These are phyloP conservation scores for Blumeria graminis DNA, from an alignment of 2,329 filamentous ascomycete species.

Conservation along the genomic window DNA sequence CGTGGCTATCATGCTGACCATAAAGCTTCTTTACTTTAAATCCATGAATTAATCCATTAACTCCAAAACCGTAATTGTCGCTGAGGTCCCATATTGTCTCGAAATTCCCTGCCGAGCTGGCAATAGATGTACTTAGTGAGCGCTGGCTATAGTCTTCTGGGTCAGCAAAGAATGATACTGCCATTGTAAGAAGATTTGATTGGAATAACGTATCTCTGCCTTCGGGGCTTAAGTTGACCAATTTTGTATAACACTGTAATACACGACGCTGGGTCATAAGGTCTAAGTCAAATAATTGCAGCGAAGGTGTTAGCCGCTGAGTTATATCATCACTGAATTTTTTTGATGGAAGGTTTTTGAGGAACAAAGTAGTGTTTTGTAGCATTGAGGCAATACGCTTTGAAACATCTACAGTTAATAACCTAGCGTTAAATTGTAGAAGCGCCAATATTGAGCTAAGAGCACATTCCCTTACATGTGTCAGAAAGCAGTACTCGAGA, in stretches of 20 bases:
- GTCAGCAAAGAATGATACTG: constrained; percentile 79
- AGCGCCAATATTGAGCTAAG: constrained; percentile 80
- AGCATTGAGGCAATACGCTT: constrained; percentile 85
- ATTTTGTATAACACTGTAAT: constrained; percentile 79
- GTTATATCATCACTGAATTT: constrained; percentile 71
- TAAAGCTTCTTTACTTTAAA: constrained; percentile 48
- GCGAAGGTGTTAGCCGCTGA: constrained; percentile 57
- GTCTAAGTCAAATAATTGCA: constrained; percentile 76
- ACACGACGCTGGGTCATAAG: constrained; percentile 85
- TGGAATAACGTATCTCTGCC: constrained; percentile 71
- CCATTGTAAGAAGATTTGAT: constrained; percentile 72
- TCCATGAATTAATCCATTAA: constrained; percentile 62
- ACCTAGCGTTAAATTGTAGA: constrained; percentile 72
- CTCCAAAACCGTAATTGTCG: constrained; percentile 85
- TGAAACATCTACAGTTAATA: constrained; percentile 82
- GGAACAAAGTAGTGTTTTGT: constrained; percentile 74
- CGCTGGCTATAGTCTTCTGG: constrained; percentile 70
- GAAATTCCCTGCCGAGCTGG: constrained; percentile 68
- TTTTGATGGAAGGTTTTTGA: constrained; percentile 62
- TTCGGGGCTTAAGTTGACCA: constrained; percentile 72
- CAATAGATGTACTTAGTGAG: constrained; percentile 74
- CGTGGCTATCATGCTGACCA: constrained; percentile 37
- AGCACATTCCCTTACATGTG: constrained; percentile 86
- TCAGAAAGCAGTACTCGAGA: constrained; percentile 75
- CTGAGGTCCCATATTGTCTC: constrained; percentile 88